Base-by-base conservation (phyloP, 495 filamentous ascomycete genomes). In the Penicillium lagena region DNA sequence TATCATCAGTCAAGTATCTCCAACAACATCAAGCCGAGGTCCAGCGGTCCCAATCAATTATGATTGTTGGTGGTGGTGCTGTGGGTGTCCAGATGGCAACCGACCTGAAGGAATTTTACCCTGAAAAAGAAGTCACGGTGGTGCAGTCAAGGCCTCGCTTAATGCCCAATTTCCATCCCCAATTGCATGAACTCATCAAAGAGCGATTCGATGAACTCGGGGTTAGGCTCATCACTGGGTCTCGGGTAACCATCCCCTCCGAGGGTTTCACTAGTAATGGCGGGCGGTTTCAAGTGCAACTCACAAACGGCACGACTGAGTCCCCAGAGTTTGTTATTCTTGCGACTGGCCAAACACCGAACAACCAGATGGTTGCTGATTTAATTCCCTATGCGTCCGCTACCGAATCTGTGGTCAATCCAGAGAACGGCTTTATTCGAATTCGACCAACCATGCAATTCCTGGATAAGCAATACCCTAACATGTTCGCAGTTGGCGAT, bases 1-100 rank as follows among this genome's bases (percentile, higher is more conserved):
- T 38, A 1, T 71, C 49, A 14, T 71, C 64, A 0, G 61, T 69
- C 17, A 46, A 58, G 2, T 71, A 69, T 42, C 51, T 71, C 6
- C 64, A 67, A 33, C 62, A 54, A 4, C 68, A 71, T 46, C 68
- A 71, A 40, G 51, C 47, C 1, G 53, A 57, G 17, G 53, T 67
- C 2, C 62, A 68, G 40, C 34, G 45, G 6, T 53, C 74, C 2
- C 52, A 66, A 17, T 70, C 68, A 1, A 69, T 83, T 40, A 62
- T 76, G 6, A 68, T 85, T 13, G 70, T 81, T 1, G 81, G 81
- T 3, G 81, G 77, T 1, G 81, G 81, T 1, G 76, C 80, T 5
- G 78, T 80, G 0, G 80, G 80, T 1, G 71, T 83, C 1, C 75
- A 85, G 58, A 60, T 82, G 54, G 78, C 79, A 0, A 70, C 73